Evolutionary conservation across 306 rosid species (phyloP).

Genomic region (Fragaria iinumae): DNA sequence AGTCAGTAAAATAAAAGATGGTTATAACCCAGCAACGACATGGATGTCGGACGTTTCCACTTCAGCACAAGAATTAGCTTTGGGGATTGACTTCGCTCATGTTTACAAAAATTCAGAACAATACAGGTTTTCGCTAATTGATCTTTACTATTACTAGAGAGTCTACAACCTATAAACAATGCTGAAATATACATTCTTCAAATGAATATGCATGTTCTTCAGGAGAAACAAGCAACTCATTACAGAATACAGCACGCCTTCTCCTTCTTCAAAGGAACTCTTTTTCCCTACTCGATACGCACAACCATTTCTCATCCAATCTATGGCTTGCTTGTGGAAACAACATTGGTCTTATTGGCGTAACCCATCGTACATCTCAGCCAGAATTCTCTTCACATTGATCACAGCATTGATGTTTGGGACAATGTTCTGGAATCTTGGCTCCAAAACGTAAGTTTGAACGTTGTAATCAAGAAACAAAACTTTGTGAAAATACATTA

Average conservation of each 20-base stretch:
- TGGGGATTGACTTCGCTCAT: conserved; percentile 38
- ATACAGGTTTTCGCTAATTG: conserved; percentile 27
- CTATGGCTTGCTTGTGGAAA: conserved; percentile 65
- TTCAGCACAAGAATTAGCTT: conserved; percentile 39
- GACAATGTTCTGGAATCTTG: conserved; percentile 71
- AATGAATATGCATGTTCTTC: conserved; percentile 4
- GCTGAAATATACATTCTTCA: neutral
- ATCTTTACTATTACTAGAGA: neutral
- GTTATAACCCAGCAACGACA: conserved; percentile 49
- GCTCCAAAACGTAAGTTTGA: conserved; percentile 56
- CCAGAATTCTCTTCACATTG: conserved; percentile 45
- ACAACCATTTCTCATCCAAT: conserved; percentile 46
- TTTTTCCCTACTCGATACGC: conserved; percentile 47
- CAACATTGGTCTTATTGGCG: conserved; percentile 73
- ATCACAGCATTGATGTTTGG: conserved; percentile 59
- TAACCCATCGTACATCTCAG: conserved; percentile 59
- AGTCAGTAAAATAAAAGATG: conserved; percentile 34
- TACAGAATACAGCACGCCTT: conserved; percentile 51
- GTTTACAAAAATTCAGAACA: conserved; percentile 40
- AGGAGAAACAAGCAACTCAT: conserved; percentile 60
- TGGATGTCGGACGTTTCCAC: conserved; percentile 57
- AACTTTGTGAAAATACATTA: neutral
- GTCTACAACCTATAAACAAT: neutral
- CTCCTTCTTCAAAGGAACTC: conserved; percentile 52
- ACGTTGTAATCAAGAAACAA: neutral